phyloP scores from a whole-genome alignment of 2,329 filamentous ascomycete species.

The Curvularia spicifera region DNA sequence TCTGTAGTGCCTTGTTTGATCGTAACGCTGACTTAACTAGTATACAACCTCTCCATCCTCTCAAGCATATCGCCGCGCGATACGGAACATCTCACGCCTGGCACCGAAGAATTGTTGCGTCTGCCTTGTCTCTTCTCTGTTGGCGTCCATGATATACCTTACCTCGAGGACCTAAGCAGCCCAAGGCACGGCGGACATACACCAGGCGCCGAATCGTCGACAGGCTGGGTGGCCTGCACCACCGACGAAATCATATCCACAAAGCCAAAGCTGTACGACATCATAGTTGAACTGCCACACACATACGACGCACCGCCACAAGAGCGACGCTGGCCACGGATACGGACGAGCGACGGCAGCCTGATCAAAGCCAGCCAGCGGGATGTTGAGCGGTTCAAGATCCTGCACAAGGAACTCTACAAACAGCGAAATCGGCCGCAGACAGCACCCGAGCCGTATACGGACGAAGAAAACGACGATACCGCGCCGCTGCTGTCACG shows the following conservation, averaged over 20 bases:
- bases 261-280: slow-evolving; percentile 86
- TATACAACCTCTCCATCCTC: slow-evolving; percentile 92
- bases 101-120: slow-evolving; percentile 65
- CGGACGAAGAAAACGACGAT: slow-evolving; percentile 35
- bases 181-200: slow-evolving; percentile 45
- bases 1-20: not conserved
- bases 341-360: slow-evolving; percentile 68
- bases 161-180: slow-evolving; percentile 67
- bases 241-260: slow-evolving; percentile 91
- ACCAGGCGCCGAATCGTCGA: slow-evolving; percentile 54
- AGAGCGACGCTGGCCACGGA: slow-evolving; percentile 75
- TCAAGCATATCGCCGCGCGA: slow-evolving; percentile 83
- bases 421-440: slow-evolving; percentile 38
- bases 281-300: slow-evolving; percentile 82
- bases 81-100: slow-evolving; percentile 69
- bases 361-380: slow-evolving; percentile 86
- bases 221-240: slow-evolving; percentile 90
- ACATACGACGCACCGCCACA: slow-evolving; percentile 58
- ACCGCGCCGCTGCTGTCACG: slow-evolving; percentile 30
- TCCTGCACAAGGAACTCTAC: slow-evolving; percentile 46
- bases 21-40: slow-evolving; percentile 54
- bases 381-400: slow-evolving; percentile 75
- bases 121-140: slow-evolving; percentile 88
- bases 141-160: slow-evolving; percentile 89
- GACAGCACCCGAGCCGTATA: slow-evolving; percentile 27